Evolutionary conservation across 768 basidiomycete genomes (phyloP).

Genomic region (Boletus edulis): DNA sequence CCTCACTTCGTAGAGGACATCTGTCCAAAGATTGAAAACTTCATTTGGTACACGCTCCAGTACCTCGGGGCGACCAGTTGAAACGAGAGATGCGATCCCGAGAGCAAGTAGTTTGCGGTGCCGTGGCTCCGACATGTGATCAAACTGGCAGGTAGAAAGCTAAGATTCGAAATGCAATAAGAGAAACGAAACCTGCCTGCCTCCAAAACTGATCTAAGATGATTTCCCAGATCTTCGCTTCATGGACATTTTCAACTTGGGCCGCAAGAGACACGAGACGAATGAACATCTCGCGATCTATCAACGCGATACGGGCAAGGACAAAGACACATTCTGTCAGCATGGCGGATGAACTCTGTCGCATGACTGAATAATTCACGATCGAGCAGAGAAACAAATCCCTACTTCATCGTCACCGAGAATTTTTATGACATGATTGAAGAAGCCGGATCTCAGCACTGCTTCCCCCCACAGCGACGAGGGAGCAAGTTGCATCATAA

Average conservation of each 20-base stretch:
- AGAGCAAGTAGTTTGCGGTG: slow-evolving; percentile 83
- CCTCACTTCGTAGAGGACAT: slow-evolving; percentile 84
- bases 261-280: slow-evolving; percentile 69
- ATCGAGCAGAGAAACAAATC: background rate
- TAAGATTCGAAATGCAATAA: background rate
- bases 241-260: slow-evolving; percentile 41
- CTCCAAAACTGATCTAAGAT: slow-evolving; percentile 83
- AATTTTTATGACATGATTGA: slow-evolving; percentile 56
- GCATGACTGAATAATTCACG: slow-evolving; percentile 8
- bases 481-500: slow-evolving; percentile 64
- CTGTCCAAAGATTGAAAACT: slow-evolving; percentile 84
- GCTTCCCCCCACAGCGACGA: slow-evolving; percentile 67
- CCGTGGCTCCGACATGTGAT: slow-evolving; percentile 84
- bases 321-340: slow-evolving; percentile 72
- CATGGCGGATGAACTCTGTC: slow-evolving; percentile 30
- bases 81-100: slow-evolving; percentile 73
- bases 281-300: slow-evolving; percentile 64
- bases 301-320: slow-evolving; percentile 69
- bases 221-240: slow-evolving; percentile 58
- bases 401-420: slow-evolving; percentile 67
- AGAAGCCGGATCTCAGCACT: slow-evolving; percentile 73
- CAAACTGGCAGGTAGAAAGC: slow-evolving; percentile 54
- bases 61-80: slow-evolving; percentile 71
- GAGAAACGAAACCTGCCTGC: slow-evolving; percentile 45
- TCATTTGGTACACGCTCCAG: slow-evolving; percentile 70